Conservation (phyloP, 2,329 filamentous ascomycete species). For the Aschersonia sp. region DNA sequence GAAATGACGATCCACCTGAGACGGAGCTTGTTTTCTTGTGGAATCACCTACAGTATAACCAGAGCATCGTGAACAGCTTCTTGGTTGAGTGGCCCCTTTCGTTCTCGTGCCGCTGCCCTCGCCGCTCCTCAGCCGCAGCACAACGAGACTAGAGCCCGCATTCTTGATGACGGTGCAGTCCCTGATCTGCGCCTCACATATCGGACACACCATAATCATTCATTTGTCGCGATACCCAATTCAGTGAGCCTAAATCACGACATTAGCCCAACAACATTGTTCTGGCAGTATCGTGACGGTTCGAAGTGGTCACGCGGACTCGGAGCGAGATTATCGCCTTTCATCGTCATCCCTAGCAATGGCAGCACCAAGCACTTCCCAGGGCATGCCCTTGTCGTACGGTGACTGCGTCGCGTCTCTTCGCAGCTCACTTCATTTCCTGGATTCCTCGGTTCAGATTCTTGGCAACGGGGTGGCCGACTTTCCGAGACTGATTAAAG, state of each 20-base stretch:
- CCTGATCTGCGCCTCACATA: too few species aligned
- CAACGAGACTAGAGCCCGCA: constrained; percentile 1
- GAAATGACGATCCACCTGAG: neutral
- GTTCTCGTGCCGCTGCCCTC: neutral
- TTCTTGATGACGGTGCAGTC: neutral
- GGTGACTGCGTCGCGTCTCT: constrained; percentile 45
- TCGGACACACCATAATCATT: neutral
- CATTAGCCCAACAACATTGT: neutral
- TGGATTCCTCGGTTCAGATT: constrained; percentile 44
- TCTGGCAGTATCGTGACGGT: neutral
- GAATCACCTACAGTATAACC: constrained; percentile 1
- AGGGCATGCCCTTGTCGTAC: constrained; percentile 23
- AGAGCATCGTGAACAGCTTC: constrained; percentile 2
- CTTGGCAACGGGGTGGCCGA: constrained; percentile 42
- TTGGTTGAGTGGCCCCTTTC: neutral
- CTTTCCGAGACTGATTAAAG: constrained; percentile 38
- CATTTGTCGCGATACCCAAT: neutral
- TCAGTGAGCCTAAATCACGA: too few species aligned
- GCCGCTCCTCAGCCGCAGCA: neutral
- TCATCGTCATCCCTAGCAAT: neutral
- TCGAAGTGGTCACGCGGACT: neutral
- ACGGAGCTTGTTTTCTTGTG: neutral
- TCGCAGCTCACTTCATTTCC: constrained; percentile 43
- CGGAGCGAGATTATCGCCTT: neutral
- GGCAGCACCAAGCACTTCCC: constrained; percentile 8